phyloP scores from a whole-genome alignment of 352 stramenopile genomes.

The Globisporangium spiculum region DNA sequence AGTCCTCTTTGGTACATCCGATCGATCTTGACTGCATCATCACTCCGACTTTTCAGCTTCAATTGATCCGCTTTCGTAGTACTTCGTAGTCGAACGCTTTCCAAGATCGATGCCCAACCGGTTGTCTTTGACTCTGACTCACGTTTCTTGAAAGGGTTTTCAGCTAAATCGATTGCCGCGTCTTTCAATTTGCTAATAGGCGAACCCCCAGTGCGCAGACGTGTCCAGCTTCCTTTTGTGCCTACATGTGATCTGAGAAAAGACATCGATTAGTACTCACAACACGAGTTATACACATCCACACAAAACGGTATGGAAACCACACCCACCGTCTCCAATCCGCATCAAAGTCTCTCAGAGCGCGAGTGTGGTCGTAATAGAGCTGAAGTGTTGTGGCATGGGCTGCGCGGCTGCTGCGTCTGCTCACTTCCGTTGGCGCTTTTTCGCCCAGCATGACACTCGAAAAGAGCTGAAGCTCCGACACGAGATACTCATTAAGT shows the following conservation, averaged over 20 bases:
- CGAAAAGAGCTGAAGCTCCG: constrained; percentile 47
- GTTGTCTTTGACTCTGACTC: not conserved
- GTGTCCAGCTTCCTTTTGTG: not conserved
- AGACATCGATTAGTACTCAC: constrained; percentile 6
- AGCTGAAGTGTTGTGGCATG: constrained; percentile 42
- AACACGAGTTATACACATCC: constrained; percentile 9
- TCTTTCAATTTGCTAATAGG: not conserved
- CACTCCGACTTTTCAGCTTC: not conserved
- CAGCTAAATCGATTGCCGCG: not conserved
- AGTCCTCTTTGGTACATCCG: constrained; percentile 25
- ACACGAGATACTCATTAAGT: constrained; percentile 50
- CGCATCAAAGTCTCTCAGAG: constrained; percentile 52
- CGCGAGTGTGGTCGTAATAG: constrained; percentile 43
- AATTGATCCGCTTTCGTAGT: not conserved
- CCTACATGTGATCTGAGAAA: constrained; percentile 7
- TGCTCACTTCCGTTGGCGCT: not conserved
- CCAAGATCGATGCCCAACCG: constrained; percentile 1
- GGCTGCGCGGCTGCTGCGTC: constrained; percentile 23
- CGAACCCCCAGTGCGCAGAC: not conserved
- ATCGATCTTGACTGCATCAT: constrained; percentile 6
- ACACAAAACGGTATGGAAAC: not conserved
- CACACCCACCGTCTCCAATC: constrained; percentile 41
- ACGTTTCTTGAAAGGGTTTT: constrained; percentile 18
- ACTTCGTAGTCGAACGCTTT: not conserved
- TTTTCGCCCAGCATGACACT: constrained; percentile 25